phyloP scores from a whole-genome alignment of 2,329 filamentous ascomycete genomes.

The Lachnellula willkommii region DNA sequence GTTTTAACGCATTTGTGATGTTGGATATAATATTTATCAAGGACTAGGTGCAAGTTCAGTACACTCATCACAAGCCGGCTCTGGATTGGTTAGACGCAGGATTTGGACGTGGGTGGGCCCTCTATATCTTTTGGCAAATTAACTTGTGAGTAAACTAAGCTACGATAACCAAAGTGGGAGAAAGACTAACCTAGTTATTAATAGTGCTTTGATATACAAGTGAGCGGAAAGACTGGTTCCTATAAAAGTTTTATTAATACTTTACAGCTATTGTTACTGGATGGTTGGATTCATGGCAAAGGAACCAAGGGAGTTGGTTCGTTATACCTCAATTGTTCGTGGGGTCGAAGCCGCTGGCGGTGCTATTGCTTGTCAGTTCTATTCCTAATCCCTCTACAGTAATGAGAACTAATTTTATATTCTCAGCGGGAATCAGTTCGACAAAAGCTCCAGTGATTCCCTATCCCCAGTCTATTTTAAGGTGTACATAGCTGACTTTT shows the following conservation, averaged over 20 bases:
- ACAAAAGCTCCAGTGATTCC: constrained; percentile 20
- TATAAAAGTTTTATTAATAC: too few relatives aligned
- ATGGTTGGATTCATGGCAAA: constrained; percentile 29
- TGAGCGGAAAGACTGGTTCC: constrained; percentile 12
- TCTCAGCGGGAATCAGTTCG: constrained; percentile 29
- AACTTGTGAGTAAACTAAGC: neutral
- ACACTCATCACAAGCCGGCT: constrained; percentile 37
- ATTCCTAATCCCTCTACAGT: too few relatives aligned
- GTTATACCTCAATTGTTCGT: constrained; percentile 40
- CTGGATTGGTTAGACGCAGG: constrained; percentile 35
- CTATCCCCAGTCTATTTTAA: neutral
- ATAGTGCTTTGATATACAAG: constrained; percentile 28
- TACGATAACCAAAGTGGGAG: too few relatives aligned
- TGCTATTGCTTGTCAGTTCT: constrained; percentile 31
- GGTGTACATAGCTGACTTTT: neutral
- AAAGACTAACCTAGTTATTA: too few relatives aligned
- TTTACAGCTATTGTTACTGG: constrained; percentile 26
- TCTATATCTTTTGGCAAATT: constrained; percentile 31
- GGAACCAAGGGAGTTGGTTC: constrained; percentile 38
- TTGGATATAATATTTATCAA: too few relatives aligned
- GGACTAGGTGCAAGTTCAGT: constrained; percentile 36
- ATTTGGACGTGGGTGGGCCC: constrained; percentile 41
- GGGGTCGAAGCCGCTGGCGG: constrained; percentile 40
- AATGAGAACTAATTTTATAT: too few relatives aligned
- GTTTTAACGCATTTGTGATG: too few relatives aligned